phyloP scores from a whole-genome alignment of 495 filamentous ascomycete species.

The Podospora fimiseda region DNA sequence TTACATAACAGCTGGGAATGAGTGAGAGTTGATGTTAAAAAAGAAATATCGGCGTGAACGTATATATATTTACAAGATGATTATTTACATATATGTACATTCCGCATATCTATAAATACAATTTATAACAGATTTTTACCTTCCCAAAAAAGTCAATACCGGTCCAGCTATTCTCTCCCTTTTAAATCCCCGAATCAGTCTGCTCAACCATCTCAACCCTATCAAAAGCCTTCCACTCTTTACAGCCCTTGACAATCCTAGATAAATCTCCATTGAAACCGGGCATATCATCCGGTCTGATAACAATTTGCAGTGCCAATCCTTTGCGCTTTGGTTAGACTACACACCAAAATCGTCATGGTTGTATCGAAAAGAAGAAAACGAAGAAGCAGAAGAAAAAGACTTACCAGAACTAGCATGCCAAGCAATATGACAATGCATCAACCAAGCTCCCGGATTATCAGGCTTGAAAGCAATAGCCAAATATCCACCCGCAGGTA shows the following conservation, averaged over 20 bases:
- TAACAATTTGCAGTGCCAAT: background rate
- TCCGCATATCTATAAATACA: no score
- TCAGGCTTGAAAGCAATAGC: constrained; percentile 53
- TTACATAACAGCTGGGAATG: no score
- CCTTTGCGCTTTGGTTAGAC: background rate
- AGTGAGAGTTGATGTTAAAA: no score
- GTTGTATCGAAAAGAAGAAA: background rate
- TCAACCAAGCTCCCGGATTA: constrained; percentile 34
- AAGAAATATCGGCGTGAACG: no score
- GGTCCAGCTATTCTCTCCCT: no score
- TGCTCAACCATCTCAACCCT: background rate
- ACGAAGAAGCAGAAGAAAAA: background rate
- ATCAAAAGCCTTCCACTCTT: background rate
- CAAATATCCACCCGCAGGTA: constrained; percentile 42
- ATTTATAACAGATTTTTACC: no score
- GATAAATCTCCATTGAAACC: background rate
- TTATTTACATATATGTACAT: no score
- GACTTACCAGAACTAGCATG: constrained; percentile 13
- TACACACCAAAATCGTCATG: no score
- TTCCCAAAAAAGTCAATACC: no score
- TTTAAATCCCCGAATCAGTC: constrained; percentile 3
- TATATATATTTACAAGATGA: no score
- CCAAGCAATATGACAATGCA: constrained; percentile 25
- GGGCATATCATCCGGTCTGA: background rate
- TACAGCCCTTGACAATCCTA: background rate